phyloP scores from a whole-genome alignment of 1,284 basidiomycete genomes.

The Leccinum proximum region DNA sequence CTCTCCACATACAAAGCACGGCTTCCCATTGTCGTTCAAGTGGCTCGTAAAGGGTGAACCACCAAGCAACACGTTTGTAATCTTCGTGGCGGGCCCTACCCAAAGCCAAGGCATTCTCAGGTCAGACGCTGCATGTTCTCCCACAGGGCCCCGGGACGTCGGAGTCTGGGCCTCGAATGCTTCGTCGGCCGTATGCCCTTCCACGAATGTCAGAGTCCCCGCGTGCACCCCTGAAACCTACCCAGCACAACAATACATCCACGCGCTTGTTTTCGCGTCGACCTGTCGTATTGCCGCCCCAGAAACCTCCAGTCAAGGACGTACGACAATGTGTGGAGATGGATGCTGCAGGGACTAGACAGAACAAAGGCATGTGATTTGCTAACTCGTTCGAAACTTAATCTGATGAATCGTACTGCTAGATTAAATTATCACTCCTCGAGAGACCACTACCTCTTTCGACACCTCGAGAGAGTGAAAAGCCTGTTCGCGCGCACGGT shows the following conservation, averaged over 20 bases:
- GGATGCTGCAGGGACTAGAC: slow-evolving; percentile 57
- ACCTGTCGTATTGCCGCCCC: background rate
- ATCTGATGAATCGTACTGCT: background rate
- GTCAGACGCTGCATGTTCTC: background rate
- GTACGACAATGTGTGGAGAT: slow-evolving; percentile 73
- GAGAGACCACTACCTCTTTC: slow-evolving; percentile 35
- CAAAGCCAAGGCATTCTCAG: background rate
- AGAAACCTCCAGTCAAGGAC: background rate
- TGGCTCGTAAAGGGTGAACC: slow-evolving; percentile 18
- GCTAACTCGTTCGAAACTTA: background rate
- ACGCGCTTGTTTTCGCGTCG: slow-evolving; percentile 1
- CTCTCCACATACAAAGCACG: slow-evolving; percentile 24
- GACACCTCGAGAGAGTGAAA: slow-evolving; percentile 20
- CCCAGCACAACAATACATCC: background rate
- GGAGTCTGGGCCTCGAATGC: background rate
- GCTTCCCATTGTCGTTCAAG: slow-evolving; percentile 20
- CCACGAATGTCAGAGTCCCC: background rate
- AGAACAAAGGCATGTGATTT: slow-evolving; percentile 31
- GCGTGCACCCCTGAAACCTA: background rate
- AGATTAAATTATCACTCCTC: slow-evolving; percentile 76
- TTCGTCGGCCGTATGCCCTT: background rate
- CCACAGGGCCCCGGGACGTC: background rate
- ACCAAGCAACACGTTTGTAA: slow-evolving; percentile 14
- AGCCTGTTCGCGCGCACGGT: background rate
- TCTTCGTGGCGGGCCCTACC: slow-evolving; percentile 9